Conservation (phyloP, 2,329 filamentous ascomycete genomes). For the Fusarium vanettenii region DNA sequence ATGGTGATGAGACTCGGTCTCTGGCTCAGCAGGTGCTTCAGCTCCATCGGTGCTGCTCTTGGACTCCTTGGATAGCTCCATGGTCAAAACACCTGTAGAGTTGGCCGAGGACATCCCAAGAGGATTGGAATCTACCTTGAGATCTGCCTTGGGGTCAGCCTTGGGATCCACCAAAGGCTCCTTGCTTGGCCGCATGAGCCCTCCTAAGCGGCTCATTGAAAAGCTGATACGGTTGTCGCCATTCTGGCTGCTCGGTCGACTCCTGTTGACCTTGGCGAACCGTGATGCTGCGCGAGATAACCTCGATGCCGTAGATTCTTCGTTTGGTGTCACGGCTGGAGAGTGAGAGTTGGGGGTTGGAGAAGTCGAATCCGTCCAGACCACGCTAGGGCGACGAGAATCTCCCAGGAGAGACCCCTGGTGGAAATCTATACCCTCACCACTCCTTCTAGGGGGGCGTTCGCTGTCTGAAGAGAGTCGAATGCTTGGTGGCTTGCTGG, state of each 20-base stretch:
- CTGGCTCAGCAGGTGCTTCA: constrained; percentile 40
- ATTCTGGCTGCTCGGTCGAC: constrained; percentile 68
- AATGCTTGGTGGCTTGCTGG: constrained; percentile 60
- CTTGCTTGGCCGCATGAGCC: constrained; percentile 63
- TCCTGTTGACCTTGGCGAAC: constrained; percentile 61
- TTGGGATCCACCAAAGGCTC: constrained; percentile 50
- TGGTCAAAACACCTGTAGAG: constrained; percentile 40
- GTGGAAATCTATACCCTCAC: constrained; percentile 56
- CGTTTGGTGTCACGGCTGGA: constrained; percentile 57
- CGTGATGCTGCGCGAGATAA: constrained; percentile 68
- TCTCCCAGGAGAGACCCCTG: constrained; percentile 47
- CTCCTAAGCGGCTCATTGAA: constrained; percentile 66
- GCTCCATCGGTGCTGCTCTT: constrained; percentile 20
- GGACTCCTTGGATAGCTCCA: constrained; percentile 36
- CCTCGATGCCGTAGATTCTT: constrained; percentile 66
- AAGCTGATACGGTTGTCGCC: constrained; percentile 69
- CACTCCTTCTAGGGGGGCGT: constrained; percentile 58
- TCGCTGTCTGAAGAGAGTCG: constrained; percentile 68
- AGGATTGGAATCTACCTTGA: constrained; percentile 15
- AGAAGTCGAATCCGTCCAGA: constrained; percentile 58
- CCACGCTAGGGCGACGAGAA: constrained; percentile 64
- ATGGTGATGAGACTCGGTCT: constrained; percentile 25
- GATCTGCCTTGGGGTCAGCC: constrained; percentile 40
- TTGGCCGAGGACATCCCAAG: constrained; percentile 42
- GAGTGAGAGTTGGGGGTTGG: constrained; percentile 52